phyloP scores from a whole-genome alignment of 768 basidiomycete genomes.

The Tulasnella sp. region DNA sequence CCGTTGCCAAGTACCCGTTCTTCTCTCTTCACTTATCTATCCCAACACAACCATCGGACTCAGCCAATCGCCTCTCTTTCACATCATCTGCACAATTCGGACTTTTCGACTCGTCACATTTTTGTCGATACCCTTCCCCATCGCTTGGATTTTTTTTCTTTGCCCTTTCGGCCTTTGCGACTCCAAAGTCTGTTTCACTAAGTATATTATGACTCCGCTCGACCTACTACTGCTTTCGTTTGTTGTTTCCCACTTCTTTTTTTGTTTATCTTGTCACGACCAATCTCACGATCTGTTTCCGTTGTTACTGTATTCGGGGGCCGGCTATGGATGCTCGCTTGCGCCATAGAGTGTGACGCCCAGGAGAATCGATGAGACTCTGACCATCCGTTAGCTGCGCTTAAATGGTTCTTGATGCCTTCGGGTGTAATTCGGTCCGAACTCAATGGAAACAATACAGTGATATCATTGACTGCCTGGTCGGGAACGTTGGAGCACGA shows the following conservation, averaged over 20 bases:
- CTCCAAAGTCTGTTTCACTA: background rate
- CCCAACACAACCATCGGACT: constrained; percentile 1
- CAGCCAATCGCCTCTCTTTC: background rate
- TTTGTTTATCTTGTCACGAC: background rate
- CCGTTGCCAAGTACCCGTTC: background rate
- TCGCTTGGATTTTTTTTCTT: background rate
- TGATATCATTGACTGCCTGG: no score
- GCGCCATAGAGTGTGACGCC: no score
- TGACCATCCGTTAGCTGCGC: no score
- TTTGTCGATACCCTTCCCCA: background rate
- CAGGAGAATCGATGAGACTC: no score
- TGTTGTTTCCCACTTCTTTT: no score
- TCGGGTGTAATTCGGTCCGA: no score
- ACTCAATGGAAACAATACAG: no score
- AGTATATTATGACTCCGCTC: background rate
- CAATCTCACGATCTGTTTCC: background rate
- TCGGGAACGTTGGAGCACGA: no score
- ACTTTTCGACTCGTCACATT: background rate
- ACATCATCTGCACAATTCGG: background rate
- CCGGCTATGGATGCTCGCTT: no score
- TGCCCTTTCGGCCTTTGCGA: background rate
- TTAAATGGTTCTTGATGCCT: no score
- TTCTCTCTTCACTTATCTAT: background rate
- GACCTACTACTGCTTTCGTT: background rate
- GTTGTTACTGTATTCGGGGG: background rate